Base-by-base conservation (phyloP, 2,329 filamentous ascomycete genomes). In the Colletotrichum magnum region DNA sequence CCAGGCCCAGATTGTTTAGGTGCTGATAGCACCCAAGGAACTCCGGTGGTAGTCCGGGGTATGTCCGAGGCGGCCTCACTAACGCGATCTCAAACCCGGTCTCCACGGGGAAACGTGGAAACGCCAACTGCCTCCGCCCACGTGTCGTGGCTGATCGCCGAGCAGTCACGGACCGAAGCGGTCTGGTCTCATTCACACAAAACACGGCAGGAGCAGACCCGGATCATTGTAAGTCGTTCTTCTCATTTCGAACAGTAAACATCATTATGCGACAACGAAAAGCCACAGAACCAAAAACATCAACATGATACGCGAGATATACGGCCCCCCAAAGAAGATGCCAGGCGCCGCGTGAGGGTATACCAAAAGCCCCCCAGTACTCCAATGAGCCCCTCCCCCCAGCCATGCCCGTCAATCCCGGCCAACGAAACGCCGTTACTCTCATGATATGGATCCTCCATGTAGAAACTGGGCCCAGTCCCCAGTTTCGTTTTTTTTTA, bases 321-420 rank as follows among this genome's bases (percentile, higher is more conserved):
- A 24, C 21, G 2, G 3, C 21, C 21, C 47, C 47, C 26, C 18
- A 32, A 24, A 13, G 13, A 57, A 48, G 26, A 59, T 59, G n/a
- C 56, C 62, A 48, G 51, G 62, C 62, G 66, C 67, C 62, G 50
- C 43, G 57, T 57, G 62, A 67, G 67, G 67, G 62, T 69, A 67
- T 66, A 66, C 56, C 43, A 51, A 66, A 66, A 39, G 26, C 59
- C 62, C 61, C 47, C 66, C 32, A 36, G 32, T 61, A 69, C 45
- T 56, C 67, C 51, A 60, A 65, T 69, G 62, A 57, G 41, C 7
- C 7, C 32, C 32, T 9, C 2, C 7, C 21, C 65, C 48, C 39
- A 51, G 57, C 56, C 56, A 9, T 45, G 39, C 24, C 48, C 58
- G 12, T 28, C 48, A 15, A 36, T 62, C 41, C 57, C 56, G 51